Evolutionary conservation across 495 filamentous ascomycete genomes (phyloP).

Genomic region (Trichoderma virens): DNA sequence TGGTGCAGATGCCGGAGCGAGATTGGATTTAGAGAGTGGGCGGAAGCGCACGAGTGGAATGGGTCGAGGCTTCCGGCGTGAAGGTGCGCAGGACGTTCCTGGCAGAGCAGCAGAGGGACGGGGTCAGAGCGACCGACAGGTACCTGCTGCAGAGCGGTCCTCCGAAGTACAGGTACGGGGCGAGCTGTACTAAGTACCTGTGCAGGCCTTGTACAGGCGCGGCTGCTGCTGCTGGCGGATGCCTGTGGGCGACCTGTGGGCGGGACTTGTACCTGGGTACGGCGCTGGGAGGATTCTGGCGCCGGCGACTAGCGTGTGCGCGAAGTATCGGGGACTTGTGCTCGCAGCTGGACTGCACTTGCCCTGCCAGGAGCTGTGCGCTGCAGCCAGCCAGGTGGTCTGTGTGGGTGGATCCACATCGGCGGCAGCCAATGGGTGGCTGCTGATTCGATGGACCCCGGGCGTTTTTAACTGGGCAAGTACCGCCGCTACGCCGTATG

Average conservation of each 20-base stretch:
- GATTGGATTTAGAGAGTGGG: constrained; percentile 5
- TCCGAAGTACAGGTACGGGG: too few species aligned
- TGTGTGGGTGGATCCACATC: not conserved
- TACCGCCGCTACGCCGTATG: constrained; percentile 3
- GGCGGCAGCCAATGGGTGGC: not conserved
- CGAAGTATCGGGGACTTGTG: not conserved
- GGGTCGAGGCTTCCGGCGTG: constrained; percentile 7
- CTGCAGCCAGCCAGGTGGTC: constrained; percentile 3
- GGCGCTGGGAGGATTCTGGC: too few species aligned
- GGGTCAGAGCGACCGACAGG: too few species aligned
- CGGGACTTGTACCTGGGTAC: too few species aligned
- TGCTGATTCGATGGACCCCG: not conserved
- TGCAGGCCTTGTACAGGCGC: too few species aligned
- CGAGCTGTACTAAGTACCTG: too few species aligned
- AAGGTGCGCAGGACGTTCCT: constrained; percentile 6
- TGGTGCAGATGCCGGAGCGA: constrained; percentile 7
- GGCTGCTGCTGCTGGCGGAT: too few species aligned
- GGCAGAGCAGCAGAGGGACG: not conserved
- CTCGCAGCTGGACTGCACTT: not conserved
- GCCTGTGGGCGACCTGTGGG: too few species aligned
- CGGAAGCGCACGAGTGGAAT: constrained; percentile 3
- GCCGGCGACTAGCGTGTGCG: not conserved
- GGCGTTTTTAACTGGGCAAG: not conserved
- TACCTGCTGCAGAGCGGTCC: too few species aligned
- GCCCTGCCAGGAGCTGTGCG: not conserved